Conservation (phyloP, 1,284 basidiomycete species). For the Ceratobasidium sp. region DNA sequence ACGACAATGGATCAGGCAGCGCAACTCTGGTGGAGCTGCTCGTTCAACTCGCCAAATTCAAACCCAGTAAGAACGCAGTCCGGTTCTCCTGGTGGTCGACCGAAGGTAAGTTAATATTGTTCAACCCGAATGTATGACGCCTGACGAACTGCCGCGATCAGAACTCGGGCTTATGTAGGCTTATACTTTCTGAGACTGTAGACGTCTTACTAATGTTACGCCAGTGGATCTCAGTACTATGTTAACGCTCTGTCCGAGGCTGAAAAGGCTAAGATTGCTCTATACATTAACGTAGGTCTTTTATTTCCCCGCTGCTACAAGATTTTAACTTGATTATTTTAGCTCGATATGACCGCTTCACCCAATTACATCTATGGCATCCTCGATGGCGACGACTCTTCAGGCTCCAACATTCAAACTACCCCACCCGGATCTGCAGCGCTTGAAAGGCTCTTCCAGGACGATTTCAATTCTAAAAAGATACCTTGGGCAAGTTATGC, state of each 20-base stretch:
- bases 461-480: conserved; percentile 4
- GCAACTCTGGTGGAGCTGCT: neutral
- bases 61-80: neutral
- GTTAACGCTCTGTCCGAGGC: neutral
- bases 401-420: neutral
- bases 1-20: neutral
- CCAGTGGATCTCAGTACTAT: neutral
- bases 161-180: neutral
- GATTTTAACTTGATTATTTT: neutral
- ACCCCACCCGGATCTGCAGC: neutral
- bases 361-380: conserved; percentile 13
- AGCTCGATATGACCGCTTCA: conserved; percentile 18
- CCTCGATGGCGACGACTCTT: conserved; percentile 4
- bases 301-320: neutral
- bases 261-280: neutral
- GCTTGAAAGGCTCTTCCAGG: neutral
- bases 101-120: neutral
- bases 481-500: neutral
- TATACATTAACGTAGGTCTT: neutral
- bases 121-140: neutral
- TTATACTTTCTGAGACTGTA: neutral
- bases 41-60: neutral
- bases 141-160: neutral
- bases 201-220: neutral
- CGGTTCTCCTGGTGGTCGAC: neutral